Percentiles rank a stretch among this genome's conserved stretches.
These are phyloP conservation scores for Otatea glauca DNA, from an alignment of 176 grass and related monocot genomes.

Conservation along the genomic window DNA sequence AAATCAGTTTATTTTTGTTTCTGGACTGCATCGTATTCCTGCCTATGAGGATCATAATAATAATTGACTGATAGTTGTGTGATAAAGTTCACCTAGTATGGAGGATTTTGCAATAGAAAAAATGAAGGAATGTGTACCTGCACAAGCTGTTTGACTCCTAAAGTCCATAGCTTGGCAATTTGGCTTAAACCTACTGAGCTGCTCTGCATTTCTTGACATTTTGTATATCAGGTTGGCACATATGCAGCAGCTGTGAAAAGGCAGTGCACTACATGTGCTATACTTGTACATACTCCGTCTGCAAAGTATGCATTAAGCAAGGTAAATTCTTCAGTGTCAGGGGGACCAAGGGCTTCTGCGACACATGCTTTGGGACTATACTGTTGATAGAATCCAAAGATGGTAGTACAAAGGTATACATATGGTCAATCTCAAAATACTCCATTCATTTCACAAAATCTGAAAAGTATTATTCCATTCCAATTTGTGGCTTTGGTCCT, in stretches of 20 bases:
- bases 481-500: not conserved
- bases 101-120: not conserved
- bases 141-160: not conserved
- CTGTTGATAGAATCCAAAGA: slow-evolving; percentile 82
- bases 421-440: not conserved
- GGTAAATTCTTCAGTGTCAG: slow-evolving; percentile 88
- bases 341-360: slow-evolving; percentile 90
- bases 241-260: slow-evolving; percentile 95
- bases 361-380: slow-evolving; percentile 85
- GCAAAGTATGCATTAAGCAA: slow-evolving; percentile 77
- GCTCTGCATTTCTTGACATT: not conserved
- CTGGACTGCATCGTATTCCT: not conserved
- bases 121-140: not conserved
- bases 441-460: not conserved
- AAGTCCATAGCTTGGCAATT: not conserved
- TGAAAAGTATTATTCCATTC: slow-evolving; percentile 6
- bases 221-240: slow-evolving; percentile 85
- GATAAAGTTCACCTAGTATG: not conserved
- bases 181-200: not conserved
- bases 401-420: slow-evolving; percentile 55
- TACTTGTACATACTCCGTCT: slow-evolving; percentile 90
- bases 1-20: not conserved
- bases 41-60: not conserved
- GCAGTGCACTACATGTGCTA: slow-evolving; percentile 90
- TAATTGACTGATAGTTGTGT: not conserved